These are phyloP conservation scores for Geotrichum aggregatum DNA, from an alignment of 1,139 yeast genomes.

Conservation along the genomic window DNA sequence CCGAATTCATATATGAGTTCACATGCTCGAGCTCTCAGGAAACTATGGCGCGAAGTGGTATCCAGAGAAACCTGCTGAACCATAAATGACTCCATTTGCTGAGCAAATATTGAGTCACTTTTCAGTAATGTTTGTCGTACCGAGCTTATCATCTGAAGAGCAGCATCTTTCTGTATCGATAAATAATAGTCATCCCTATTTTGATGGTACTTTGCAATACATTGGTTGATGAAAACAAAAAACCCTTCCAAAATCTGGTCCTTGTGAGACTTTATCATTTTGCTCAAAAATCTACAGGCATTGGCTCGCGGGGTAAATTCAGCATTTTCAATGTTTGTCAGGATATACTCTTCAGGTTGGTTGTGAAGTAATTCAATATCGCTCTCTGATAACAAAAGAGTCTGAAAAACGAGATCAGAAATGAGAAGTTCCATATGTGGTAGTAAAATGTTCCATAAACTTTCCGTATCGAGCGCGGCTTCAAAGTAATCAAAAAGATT, in stretches of 20 bases:
- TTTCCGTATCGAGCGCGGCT: slow-evolving; percentile 61
- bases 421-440: slow-evolving; percentile 68
- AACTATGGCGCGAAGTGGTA: slow-evolving; percentile 62
- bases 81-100: slow-evolving; percentile 68
- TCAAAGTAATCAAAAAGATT: slow-evolving; percentile 48
- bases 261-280: slow-evolving; percentile 65
- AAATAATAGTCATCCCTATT: slow-evolving; percentile 48
- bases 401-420: slow-evolving; percentile 71
- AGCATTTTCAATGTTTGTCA: slow-evolving; percentile 66
- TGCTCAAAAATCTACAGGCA: slow-evolving; percentile 67
- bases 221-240: slow-evolving; percentile 58
- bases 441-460: slow-evolving; percentile 61
- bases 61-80: slow-evolving; percentile 65
- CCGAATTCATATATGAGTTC: slow-evolving; percentile 62
- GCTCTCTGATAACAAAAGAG: slow-evolving; percentile 65
- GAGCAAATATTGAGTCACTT: slow-evolving; percentile 54
- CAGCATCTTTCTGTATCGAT: slow-evolving; percentile 75
- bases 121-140: slow-evolving; percentile 56
- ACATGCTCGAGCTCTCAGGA: slow-evolving; percentile 78
- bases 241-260: slow-evolving; percentile 60
- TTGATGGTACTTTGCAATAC: slow-evolving; percentile 45
- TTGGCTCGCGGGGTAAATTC: slow-evolving; percentile 77
- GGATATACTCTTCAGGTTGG: slow-evolving; percentile 89
- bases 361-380: slow-evolving; percentile 72
- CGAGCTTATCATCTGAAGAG: slow-evolving; percentile 70